Evolutionary conservation across 2,329 filamentous ascomycete species (phyloP).

Genomic region (Phialemonium atrogriseum): DNA sequence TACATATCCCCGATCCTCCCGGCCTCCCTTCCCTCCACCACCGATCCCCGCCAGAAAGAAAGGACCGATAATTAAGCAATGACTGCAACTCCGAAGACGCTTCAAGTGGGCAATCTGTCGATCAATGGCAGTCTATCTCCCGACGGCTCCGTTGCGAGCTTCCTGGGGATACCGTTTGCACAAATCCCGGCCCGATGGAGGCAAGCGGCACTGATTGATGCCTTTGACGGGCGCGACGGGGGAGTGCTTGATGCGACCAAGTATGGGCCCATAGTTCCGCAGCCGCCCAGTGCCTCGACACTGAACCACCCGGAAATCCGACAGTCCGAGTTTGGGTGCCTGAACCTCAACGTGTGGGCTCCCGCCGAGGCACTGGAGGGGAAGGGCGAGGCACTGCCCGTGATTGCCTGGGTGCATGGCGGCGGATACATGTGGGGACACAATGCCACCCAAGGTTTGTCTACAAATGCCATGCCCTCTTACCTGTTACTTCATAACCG

Average conservation of each 20-base stretch:
- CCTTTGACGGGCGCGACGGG: not conserved
- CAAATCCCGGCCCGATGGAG: not conserved
- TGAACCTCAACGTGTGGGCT: slow-evolving; percentile 1
- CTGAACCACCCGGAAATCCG: not conserved
- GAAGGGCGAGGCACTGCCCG: too few species aligned
- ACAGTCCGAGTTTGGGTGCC: not conserved
- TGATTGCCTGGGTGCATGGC: slow-evolving; percentile 10
- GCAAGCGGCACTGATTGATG: not conserved
- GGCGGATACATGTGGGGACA: slow-evolving; percentile 6
- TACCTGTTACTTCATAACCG: too few species aligned
- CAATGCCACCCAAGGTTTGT: too few species aligned
- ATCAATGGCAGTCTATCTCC: not conserved
- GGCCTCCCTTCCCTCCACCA: too few species aligned
- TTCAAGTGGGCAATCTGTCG: not conserved
- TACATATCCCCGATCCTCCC: too few species aligned
- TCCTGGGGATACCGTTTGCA: not conserved
- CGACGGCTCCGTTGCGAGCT: not conserved
- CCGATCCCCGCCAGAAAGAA: too few species aligned
- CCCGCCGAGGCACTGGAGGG: not conserved
- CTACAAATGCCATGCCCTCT: too few species aligned
- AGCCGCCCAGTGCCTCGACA: not conserved
- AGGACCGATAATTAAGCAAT: too few species aligned
- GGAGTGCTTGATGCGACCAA: not conserved
- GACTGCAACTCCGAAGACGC: too few species aligned
- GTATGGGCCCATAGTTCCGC: not conserved